Conservation (phyloP, 192 early-diverging fungal genomes). For the Ambispora gerdemannii region DNA sequence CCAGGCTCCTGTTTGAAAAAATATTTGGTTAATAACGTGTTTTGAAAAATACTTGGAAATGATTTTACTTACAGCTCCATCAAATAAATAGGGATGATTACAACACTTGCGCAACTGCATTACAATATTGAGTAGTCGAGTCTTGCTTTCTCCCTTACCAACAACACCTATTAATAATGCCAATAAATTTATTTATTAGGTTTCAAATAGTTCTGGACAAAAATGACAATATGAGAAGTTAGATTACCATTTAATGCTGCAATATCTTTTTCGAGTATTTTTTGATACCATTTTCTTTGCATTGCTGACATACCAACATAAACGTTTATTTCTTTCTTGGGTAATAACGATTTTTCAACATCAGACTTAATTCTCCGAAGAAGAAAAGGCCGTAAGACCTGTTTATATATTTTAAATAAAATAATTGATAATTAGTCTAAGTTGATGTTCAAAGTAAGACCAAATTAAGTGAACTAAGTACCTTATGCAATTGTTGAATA, state of each 20-base stretch:
- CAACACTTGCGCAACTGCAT: constrained; percentile 96
- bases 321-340: constrained; percentile 90
- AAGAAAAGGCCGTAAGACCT: constrained; percentile 78
- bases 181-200: not conserved
- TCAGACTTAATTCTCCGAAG: constrained; percentile 90
- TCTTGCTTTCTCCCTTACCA: constrained; percentile 80
- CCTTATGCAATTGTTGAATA: constrained; percentile 59
- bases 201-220: not conserved
- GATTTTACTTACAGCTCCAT: constrained; percentile 51
- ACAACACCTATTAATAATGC: constrained; percentile 42
- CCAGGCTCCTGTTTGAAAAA: constrained; percentile 71
- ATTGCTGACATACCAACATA: constrained; percentile 91
- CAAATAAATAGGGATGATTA: constrained; percentile 95
- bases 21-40: not conserved
- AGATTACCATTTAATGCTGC: constrained; percentile 85
- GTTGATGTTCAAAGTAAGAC: constrained; percentile 33
- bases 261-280: constrained; percentile 95
- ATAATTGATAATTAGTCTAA: constrained; percentile 14
- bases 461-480: constrained; percentile 26
- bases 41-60: not conserved
- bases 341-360: constrained; percentile 92
- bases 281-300: constrained; percentile 96
- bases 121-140: constrained; percentile 88
- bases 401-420: constrained; percentile 3
- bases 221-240: not conserved